A percentile compares a stretch with the other conserved stretches of the same genome.
These are phyloP conservation scores for Fusarium irregulare DNA, from an alignment of 2,329 filamentous ascomycete species.

Conservation along the genomic window DNA sequence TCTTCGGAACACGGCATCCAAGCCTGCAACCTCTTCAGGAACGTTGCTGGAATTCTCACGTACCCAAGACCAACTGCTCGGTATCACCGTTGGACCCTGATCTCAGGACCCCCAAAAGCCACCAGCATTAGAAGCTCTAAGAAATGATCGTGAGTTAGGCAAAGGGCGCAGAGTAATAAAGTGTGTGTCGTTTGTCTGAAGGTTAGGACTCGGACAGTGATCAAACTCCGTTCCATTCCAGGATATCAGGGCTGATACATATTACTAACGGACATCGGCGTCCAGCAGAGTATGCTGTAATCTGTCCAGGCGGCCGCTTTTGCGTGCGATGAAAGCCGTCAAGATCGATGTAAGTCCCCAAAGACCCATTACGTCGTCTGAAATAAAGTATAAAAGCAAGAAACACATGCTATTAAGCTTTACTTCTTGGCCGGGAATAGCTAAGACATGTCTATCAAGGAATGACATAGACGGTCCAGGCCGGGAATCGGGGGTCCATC, in stretches of 20 bases:
- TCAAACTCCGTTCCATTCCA: constrained; percentile 14
- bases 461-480: constrained; percentile 23
- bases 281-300: fast-evolving
- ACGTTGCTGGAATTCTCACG: fast-evolving
- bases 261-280: background rate
- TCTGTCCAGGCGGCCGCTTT: background rate
- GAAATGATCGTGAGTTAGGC: too few relatives aligned
- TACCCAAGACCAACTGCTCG: background rate
- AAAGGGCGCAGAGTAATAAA: background rate
- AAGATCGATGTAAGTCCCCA: background rate
- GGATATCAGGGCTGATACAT: too few relatives aligned
- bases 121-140: fast-evolving
- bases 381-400: background rate
- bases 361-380: background rate
- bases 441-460: background rate
- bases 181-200: background rate
- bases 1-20: background rate
- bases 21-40: background rate
- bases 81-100: background rate
- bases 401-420: constrained; percentile 1
- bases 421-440: background rate
- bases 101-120: too few relatives aligned
- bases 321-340: background rate
- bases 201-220: background rate
- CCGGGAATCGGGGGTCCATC: background rate